A percentile compares a stretch with the other conserved stretches of the same genome.
Evolutionary conservation across 495 filamentous ascomycete species (phyloP).

Genomic region (Xylaria intraflava): DNA sequence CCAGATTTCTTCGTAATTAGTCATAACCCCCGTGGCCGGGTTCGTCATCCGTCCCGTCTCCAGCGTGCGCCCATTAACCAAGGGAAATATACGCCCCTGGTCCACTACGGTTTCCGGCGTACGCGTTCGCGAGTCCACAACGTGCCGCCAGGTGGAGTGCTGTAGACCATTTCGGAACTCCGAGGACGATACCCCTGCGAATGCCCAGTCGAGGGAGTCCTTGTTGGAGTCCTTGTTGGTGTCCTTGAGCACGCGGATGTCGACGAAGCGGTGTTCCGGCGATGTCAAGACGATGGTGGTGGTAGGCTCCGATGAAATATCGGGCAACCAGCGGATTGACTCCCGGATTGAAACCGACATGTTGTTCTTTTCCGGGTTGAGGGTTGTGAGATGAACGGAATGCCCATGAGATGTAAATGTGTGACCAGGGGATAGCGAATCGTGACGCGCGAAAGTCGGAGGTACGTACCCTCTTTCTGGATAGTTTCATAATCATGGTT

Average conservation of each 20-base stretch:
- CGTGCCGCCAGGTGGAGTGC: constrained; percentile 44
- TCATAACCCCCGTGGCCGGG: constrained; percentile 32
- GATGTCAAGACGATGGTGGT: constrained; percentile 46
- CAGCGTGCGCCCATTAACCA: constrained; percentile 32
- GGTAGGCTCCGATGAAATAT: constrained; percentile 33
- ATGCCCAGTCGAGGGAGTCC: constrained; percentile 43
- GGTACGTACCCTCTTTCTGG: too few species aligned
- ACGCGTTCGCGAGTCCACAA: constrained; percentile 42
- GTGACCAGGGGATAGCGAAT: too few species aligned
- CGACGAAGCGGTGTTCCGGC: constrained; percentile 37
- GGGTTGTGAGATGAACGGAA: too few species aligned
- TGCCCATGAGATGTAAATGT: too few species aligned
- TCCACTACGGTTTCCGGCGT: constrained; percentile 32
- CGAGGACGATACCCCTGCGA: constrained; percentile 42
- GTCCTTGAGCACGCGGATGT: constrained; percentile 33
- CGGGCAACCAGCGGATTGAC: constrained; percentile 39
- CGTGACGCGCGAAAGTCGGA: too few species aligned
- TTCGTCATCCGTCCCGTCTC: constrained; percentile 48
- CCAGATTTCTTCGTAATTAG: constrained; percentile 53
- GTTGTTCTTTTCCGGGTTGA: too few species aligned
- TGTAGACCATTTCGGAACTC: constrained; percentile 1
- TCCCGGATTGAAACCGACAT: constrained; percentile 35
- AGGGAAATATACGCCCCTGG: constrained; percentile 44
- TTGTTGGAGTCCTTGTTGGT: constrained; percentile 13
- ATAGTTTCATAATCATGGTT: too few species aligned